Conservation (phyloP, 306 rosid species). For the Lupinus albus region DNA sequence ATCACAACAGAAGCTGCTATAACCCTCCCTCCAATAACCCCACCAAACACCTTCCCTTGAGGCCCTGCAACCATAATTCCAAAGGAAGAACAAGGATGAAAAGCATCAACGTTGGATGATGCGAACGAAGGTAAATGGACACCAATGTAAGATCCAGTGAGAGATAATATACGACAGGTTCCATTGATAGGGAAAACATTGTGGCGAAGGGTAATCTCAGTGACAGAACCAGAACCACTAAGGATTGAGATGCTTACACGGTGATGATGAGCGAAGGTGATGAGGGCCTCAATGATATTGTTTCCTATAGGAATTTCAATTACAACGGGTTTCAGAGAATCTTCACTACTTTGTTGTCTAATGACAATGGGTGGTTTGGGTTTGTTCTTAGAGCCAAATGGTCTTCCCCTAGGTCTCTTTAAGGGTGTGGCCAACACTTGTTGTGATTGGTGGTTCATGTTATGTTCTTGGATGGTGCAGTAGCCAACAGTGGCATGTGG, state of each 20-base stretch:
- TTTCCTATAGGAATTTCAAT: conserved; percentile 54
- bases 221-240: conserved; percentile 50
- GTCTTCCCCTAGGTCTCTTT: conserved; percentile 62
- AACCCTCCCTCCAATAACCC: conserved; percentile 55
- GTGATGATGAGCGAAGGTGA: conserved; percentile 41
- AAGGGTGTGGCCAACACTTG: not conserved
- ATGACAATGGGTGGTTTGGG: conserved; percentile 57
- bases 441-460: not conserved
- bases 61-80: conserved; percentile 46
- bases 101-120: conserved; percentile 9
- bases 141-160: conserved; percentile 35
- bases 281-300: conserved; percentile 51
- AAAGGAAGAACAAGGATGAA: conserved; percentile 40
- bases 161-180: conserved; percentile 42
- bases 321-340: conserved; percentile 38
- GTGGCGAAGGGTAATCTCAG: conserved; percentile 45
- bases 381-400: conserved; percentile 69
- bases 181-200: conserved; percentile 43
- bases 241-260: conserved; percentile 42
- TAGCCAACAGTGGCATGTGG: no score
- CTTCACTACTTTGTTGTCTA: conserved; percentile 31
- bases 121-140: not conserved
- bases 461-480: not conserved
- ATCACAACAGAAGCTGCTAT: conserved; percentile 47
- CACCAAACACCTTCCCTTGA: conserved; percentile 61